These are phyloP conservation scores for Leptosphaerulina australis DNA, from an alignment of 2,329 filamentous ascomycete genomes.

Conservation along the genomic window DNA sequence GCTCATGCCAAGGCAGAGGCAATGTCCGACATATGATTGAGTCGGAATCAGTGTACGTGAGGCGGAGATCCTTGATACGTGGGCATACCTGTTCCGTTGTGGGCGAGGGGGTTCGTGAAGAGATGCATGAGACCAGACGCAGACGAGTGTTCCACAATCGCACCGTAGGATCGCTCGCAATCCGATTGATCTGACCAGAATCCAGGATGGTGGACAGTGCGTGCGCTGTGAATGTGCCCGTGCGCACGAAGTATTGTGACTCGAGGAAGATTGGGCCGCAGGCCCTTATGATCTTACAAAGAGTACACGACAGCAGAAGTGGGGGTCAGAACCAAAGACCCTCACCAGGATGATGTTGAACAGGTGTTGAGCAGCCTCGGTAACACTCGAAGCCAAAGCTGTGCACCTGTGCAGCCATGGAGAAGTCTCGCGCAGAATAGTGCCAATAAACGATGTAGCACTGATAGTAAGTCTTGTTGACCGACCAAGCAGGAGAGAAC, in stretches of 20 bases:
- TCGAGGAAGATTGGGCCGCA: neutral
- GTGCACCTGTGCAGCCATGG: neutral
- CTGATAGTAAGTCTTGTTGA: neutral
- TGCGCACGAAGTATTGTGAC: neutral
- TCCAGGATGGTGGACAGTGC: conserved; percentile 7
- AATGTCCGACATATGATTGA: neutral
- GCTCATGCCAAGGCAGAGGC: neutral
- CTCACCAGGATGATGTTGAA: neutral
- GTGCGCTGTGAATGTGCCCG: neutral
- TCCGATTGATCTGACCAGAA: neutral
- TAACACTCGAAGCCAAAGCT: neutral
- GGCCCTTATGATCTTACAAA: neutral
- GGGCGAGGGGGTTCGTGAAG: neutral
- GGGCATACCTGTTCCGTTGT: neutral
- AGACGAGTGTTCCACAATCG: neutral
- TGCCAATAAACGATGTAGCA: conserved; percentile 1
- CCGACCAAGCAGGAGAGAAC: neutral
- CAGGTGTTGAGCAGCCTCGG: neutral
- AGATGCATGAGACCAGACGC: neutral
- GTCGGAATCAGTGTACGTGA: neutral
- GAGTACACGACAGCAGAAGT: neutral
- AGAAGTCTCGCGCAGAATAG: neutral
- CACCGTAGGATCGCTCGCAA: neutral
- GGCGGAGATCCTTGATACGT: neutral
- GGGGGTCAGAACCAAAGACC: neutral